phyloP scores from a whole-genome alignment of 176 grass and related monocot genomes.

The Triticum aestivum region IWGSC_CS_RefSeq_v2.1 NC_057803.1:2953462-2953961 shows the following conservation, averaged over 20 bases:
- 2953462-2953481: no score
- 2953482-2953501: no score
- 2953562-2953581: background rate
- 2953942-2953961: background rate
- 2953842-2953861: background rate
- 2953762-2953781: no score
- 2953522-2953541: no score
- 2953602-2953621: background rate
- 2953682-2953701: background rate
- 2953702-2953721: background rate
- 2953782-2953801: no score
- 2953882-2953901: background rate
- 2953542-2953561: no score
- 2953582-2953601: background rate
- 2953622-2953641: background rate
- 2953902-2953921: background rate
- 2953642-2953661: background rate
- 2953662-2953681: conserved; percentile 22
- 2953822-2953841: no score
- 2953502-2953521: no score
- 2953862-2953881: background rate
- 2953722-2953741: background rate
- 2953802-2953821: no score
- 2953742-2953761: background rate
- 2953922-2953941: no score